Evolutionary conservation across 495 filamentous ascomycete species (phyloP), one percentile per base, ranked within the genome.

Genomic region (Aeminium ludgeri): DNA sequence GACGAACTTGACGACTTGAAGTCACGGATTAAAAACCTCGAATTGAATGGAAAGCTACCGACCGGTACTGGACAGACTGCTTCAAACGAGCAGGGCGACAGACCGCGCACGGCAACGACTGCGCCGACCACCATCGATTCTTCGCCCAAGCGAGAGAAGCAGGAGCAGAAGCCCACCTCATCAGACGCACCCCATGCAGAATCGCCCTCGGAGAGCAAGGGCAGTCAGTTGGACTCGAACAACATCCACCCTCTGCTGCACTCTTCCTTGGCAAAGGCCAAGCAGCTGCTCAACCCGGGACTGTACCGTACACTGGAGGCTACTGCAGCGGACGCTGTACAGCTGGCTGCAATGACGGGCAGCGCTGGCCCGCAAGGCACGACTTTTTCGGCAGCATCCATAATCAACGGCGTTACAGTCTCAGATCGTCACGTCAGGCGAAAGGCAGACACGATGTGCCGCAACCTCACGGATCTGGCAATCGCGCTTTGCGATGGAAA

Each of bases 1-100:
- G 89, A 97, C 57, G 89, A 97, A 59, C 62, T 97, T 15, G 89
- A 97, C 49, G 91, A 96, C 40, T 63, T 97, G 10, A 97, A 96
- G 55, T 87, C 84, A 8, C 74, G 91, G 16, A 93, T 97, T 47
- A 76, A 80, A 44, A 82, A 82, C 34, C 69, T 97, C n/a, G 89
- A 97, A 55, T 56, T 87, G 39, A 91, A 83, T 2, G 86, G 86
- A 20, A 92, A 84, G 55, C 61, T 86, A 10, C 86, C 87, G 1
- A 63, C 82, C 0, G 83, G 76, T 10, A 85, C 84, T 1, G 78
- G 74, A 32, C 80, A 79, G 20, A 80, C 79, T 2, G 78, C 89
- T 36, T 80, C 83, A 0, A 74, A 70, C 37, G 72, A 68, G 5
- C 79, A 76, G 5, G 75, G 74, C 2, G 89, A 95, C 41, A 72